A percentile compares a stretch with the other conserved stretches of the same genome.
Evolutionary conservation across 192 early-diverging fungal genomes (phyloP).

Genomic region (Rhizophagus sp.): DNA sequence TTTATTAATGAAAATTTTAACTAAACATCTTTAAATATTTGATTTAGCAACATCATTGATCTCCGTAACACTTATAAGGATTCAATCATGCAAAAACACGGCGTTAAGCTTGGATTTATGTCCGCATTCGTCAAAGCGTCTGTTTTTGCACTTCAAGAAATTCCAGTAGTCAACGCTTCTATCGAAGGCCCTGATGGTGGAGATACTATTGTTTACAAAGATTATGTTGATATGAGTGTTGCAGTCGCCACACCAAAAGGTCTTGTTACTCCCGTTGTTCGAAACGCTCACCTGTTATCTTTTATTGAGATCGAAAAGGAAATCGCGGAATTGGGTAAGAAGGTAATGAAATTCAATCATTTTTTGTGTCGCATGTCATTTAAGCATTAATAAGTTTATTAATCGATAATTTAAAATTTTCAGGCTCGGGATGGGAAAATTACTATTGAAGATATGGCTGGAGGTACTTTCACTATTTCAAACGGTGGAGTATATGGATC

Average conservation of each 20-base stretch:
- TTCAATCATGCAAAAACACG: constrained; percentile 88
- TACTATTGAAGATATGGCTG: constrained; percentile 96
- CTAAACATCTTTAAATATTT: neutral
- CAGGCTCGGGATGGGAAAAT: constrained; percentile 94
- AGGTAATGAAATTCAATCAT: constrained; percentile 46
- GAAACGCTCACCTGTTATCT: constrained; percentile 83
- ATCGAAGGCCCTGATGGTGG: constrained; percentile 69
- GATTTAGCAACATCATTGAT: constrained; percentile 77
- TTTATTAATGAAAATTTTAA: neutral
- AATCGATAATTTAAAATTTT: neutral
- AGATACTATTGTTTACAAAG: constrained; percentile 86
- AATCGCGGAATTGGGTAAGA: constrained; percentile 83
- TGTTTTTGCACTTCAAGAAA: constrained; percentile 78
- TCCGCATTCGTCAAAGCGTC: constrained; percentile 95
- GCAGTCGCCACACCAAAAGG: constrained; percentile 99
- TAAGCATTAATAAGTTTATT: neutral
- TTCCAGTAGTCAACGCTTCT: constrained; percentile 93
- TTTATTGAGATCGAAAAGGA: constrained; percentile 92
- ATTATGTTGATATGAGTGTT: constrained; percentile 93
- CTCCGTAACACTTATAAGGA: constrained; percentile 95
- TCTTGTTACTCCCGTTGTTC: constrained; percentile 93
- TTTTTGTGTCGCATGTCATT: neutral
- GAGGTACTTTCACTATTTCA: constrained; percentile 99
- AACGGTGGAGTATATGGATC: constrained; percentile 99
- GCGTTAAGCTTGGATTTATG: constrained; percentile 98